Evolutionary conservation across 2,329 filamentous ascomycete species (phyloP).

Genomic region (Penicillium sp.): DNA sequence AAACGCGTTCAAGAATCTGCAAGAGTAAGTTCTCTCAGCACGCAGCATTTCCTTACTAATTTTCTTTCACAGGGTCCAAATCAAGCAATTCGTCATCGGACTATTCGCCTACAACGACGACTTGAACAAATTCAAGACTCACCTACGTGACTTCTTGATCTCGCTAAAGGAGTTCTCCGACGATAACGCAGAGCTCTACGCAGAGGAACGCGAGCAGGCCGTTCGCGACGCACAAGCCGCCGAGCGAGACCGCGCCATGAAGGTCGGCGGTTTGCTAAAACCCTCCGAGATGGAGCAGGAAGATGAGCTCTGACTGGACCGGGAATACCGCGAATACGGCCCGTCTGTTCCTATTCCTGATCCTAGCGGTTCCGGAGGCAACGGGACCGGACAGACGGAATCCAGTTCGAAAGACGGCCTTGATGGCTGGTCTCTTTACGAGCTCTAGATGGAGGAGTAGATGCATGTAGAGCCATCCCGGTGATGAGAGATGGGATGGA

Average conservation of each 20-base stretch:
- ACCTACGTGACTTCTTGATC: slow-evolving; percentile 94
- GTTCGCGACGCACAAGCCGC: slow-evolving; percentile 82
- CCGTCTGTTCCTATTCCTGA: slow-evolving; percentile 44
- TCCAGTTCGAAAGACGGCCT: slow-evolving; percentile 41
- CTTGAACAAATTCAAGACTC: slow-evolving; percentile 92
- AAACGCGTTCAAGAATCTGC: slow-evolving; percentile 91
- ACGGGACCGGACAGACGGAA: too few relatives aligned
- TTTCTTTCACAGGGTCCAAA: slow-evolving; percentile 68
- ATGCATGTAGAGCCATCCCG: too few relatives aligned
- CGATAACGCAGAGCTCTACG: slow-evolving; percentile 91
- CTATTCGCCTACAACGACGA: slow-evolving; percentile 87
- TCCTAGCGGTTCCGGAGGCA: too few relatives aligned
- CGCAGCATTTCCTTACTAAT: too few relatives aligned
- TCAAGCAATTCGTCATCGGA: slow-evolving; percentile 85
- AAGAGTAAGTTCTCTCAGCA: slow-evolving; percentile 71
- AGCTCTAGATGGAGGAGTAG: slow-evolving; percentile 47
- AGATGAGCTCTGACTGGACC: slow-evolving; percentile 79
- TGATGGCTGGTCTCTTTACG: slow-evolving; percentile 71
- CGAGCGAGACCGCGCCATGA: slow-evolving; percentile 89
- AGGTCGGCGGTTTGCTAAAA: slow-evolving; percentile 94
- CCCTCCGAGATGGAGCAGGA: slow-evolving; percentile 92
- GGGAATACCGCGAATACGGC: slow-evolving; percentile 67
- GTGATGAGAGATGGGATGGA: too few relatives aligned
- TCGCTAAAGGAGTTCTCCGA: slow-evolving; percentile 95
- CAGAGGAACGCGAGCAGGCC: slow-evolving; percentile 92